Percentiles rank a stretch among this genome's conserved stretches.
These are phyloP conservation scores for Microbotryum lychnidis-dioicae DNA, from an alignment of 1,284 basidiomycete species.

Conservation along the genomic window DNA sequence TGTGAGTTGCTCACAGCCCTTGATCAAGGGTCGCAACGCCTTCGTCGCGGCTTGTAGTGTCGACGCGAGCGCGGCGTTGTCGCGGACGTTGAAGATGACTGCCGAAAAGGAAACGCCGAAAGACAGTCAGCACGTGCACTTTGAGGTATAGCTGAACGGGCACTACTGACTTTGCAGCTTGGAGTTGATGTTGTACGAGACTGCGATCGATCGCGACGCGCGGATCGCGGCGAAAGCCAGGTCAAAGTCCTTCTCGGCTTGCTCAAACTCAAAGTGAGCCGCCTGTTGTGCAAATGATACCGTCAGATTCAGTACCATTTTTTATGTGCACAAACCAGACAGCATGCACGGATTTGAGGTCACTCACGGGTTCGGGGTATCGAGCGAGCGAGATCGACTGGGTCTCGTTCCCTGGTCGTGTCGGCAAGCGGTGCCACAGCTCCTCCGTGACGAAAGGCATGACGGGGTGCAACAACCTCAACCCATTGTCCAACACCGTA, in stretches of 20 bases:
- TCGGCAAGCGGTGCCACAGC: constrained; percentile 90
- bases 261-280: constrained; percentile 54
- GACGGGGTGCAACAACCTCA: constrained; percentile 88
- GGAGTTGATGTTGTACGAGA: constrained; percentile 81
- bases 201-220: constrained; percentile 73
- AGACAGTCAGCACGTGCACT: background rate
- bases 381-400: constrained; percentile 81
- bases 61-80: constrained; percentile 17
- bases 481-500: constrained; percentile 82
- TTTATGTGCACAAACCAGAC: constrained; percentile 9
- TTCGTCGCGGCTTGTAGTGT: constrained; percentile 12
- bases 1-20: constrained; percentile 69
- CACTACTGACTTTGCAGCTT: constrained; percentile 66
- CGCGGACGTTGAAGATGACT: constrained; percentile 64
- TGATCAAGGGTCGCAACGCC: constrained; percentile 51
- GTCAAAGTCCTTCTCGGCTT: constrained; percentile 79
- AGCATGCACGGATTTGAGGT: constrained; percentile 19
- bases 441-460: constrained; percentile 99
- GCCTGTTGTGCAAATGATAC: constrained; percentile 47
- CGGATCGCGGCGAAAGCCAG: constrained; percentile 73
- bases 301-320: constrained; percentile 14
- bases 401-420: constrained; percentile 69
- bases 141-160: background rate
- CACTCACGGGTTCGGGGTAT: constrained; percentile 69
- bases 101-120: background rate